Base-by-base conservation (phyloP, 768 basidiomycete species). In the Tulasnella sp. region DNA sequence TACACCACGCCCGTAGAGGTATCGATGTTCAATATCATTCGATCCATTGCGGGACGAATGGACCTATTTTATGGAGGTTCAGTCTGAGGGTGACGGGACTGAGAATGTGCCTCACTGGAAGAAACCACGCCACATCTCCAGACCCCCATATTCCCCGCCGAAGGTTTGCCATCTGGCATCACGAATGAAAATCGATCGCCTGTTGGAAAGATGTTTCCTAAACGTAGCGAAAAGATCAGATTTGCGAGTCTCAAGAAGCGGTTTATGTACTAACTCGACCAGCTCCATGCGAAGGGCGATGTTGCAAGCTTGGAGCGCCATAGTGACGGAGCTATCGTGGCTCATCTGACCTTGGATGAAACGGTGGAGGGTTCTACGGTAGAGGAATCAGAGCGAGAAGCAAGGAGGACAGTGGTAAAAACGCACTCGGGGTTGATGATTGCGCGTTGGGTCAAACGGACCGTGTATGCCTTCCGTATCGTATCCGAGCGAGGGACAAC, bases 241-340 rank as follows among this genome's bases (percentile, higher is more conserved):
- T 17, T 11, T 15, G 45, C 32, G 12, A 46, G 45, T 12, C 5
- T 15, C 15, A 17, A 46, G 23, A 46, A 25, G 15, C 9, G 6
- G 8, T 14, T 9, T 37, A 9, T 2, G 15, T 27, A 46, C 61
- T 11, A 17, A 65, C 65, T 78, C 65, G 1, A 77, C 82, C 0
- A 86, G 86, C 50, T 78, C 77, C 82, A 84, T 84, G 0, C 85
- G 77, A 15, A 89, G 74, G 11, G 81, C 81, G 3, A 87, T 80
- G 58, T 89, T 88, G 46, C 82, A 8, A 3, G 31, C 43, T 31
- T 77, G 83, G 40, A 87, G 74, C 0, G 82, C 80, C 0, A 83
- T 85, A 39, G 80, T 63, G 5, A 87, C 83, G 3, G 66, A 67
- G 58, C 83, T 85, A 53, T 87, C 84, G 27, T 80, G 76, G 0